Evolutionary conservation across 164 flowering plant species (phyloP), one percentile per base, ranked within the genome.

Genomic region (Echeveria elegans): DNA sequence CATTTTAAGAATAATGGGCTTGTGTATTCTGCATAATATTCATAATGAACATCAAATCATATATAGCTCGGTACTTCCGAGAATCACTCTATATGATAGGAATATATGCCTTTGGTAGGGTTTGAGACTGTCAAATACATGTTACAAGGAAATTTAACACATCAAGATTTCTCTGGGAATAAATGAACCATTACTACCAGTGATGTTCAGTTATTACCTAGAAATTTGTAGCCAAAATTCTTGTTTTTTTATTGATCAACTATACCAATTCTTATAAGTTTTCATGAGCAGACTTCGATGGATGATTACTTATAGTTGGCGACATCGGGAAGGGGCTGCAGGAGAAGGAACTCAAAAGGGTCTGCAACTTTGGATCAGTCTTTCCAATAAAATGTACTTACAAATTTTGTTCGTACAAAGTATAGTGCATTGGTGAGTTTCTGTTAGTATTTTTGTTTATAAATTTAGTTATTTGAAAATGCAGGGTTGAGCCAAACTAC

Each of bases 81-180:
- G 29, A 0, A 34, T 6, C 6, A 19, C 19, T 63, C 24, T 8
- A 32, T 32, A 9, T 7, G 31, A 34, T 56, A 26, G 56, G 52
- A 4, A 10, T n/a, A 19, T 12, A 52, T 31, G 48, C 0, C 2
- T 68, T 62, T 58, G 71, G 11, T 79, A 86, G 92, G 89, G 12
- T 92, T 88, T 75, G 96, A 92, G 82, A 92, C 95, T 47, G 96
- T 89, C 45, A 86, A 95, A 64, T 89, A 92, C 77, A 82, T 89
- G 92, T 60, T 92, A 76, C 73, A 89, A 87, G 98, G 96, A 74
- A 85, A 82, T 31, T 74, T 90, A 48, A 80, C 86, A 30, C 96
- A 92, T 80, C 92, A 92, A 79, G 98, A 92, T 75, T 90, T 92
- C 78, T 70, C 83, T 15, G 98, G 98, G 4, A 93, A 87, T 70